These are phyloP conservation scores for Seiridium unicorne DNA, from an alignment of 2,329 filamentous ascomycete genomes.

Conservation along the genomic window DNA sequence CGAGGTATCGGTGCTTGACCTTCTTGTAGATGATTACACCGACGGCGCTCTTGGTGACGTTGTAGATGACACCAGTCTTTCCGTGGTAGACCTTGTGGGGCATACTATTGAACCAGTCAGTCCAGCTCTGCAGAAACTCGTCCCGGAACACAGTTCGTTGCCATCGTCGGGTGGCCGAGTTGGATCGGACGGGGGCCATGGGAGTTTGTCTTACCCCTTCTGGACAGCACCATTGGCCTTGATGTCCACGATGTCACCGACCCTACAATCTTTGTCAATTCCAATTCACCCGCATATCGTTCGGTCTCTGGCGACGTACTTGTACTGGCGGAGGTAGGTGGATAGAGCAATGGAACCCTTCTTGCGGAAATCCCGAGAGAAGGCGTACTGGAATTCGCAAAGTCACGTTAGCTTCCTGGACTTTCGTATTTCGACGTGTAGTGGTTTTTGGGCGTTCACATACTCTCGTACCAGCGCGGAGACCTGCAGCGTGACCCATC, in stretches of 20 bases:
- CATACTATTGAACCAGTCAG: conserved; percentile 60
- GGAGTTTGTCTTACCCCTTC: conserved; percentile 74
- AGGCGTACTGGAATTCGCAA: conserved; percentile 66
- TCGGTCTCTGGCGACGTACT: conserved; percentile 48
- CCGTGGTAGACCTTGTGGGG: conserved; percentile 99
- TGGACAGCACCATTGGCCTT: conserved; percentile 98
- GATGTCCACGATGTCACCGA: conserved; percentile 98
- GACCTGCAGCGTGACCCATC: conserved; percentile 87
- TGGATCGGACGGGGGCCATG: neutral
- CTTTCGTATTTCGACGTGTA: neutral
- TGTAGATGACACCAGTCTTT: conserved; percentile 98
- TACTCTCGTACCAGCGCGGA: conserved; percentile 82
- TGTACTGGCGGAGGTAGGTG: conserved; percentile 94
- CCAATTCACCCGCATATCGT: too few species aligned
- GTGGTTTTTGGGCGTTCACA: conserved; percentile 33
- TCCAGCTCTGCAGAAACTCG: neutral
- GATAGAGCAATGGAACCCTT: conserved; percentile 91
- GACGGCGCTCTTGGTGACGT: conserved; percentile 97
- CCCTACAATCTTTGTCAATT: conserved; percentile 46
- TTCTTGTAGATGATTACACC: conserved; percentile 99
- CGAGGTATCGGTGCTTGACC: conserved; percentile 98
- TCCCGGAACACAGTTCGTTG: neutral
- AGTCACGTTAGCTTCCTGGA: conserved; percentile 9
- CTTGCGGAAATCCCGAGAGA: conserved; percentile 91
- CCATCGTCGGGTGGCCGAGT: neutral